Evolutionary conservation across 2,329 filamentous ascomycete species (phyloP).

Genomic region (Diaporthe australafricana): DNA sequence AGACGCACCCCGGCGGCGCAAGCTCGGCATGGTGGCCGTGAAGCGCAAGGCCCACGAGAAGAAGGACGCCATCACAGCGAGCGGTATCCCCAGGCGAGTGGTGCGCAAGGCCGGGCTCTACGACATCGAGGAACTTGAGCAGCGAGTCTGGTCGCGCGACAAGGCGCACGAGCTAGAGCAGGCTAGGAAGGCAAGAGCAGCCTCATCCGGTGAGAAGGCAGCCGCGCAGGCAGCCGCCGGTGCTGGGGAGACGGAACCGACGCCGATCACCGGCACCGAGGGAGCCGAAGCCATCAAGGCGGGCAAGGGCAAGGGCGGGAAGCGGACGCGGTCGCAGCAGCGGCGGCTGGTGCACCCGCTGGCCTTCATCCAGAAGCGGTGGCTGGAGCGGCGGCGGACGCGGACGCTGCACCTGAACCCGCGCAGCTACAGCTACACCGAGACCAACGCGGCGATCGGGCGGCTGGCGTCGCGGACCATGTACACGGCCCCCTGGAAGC

Average conservation of each 20-base stretch:
- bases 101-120: slow-evolving; percentile 43
- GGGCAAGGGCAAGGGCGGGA: slow-evolving; percentile 6
- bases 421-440: slow-evolving; percentile 68
- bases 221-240: slow-evolving; percentile 12
- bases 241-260: slow-evolving; percentile 4
- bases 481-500: slow-evolving; percentile 60
- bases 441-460: slow-evolving; percentile 71
- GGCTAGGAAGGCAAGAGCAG: slow-evolving; percentile 31
- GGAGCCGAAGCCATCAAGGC: not conserved
- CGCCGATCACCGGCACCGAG: slow-evolving; percentile 23
- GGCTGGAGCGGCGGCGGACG: slow-evolving; percentile 45
- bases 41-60: slow-evolving; percentile 49
- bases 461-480: slow-evolving; percentile 63
- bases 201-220: not conserved
- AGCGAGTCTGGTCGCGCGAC: slow-evolving; percentile 37
- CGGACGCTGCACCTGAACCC: slow-evolving; percentile 61
- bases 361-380: slow-evolving; percentile 36
- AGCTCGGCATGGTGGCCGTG: slow-evolving; percentile 77
- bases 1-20: slow-evolving; percentile 79
- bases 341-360: slow-evolving; percentile 27
- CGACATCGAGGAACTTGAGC: slow-evolving; percentile 28
- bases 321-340: slow-evolving; percentile 31
- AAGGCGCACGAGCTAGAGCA: slow-evolving; percentile 38
- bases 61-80: slow-evolving; percentile 47
- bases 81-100: slow-evolving; percentile 48